Evolutionary conservation across 768 basidiomycete genomes (phyloP), one percentile per base, ranked within the genome.

Genomic region (Pleurotus salmoneostramineus): DNA sequence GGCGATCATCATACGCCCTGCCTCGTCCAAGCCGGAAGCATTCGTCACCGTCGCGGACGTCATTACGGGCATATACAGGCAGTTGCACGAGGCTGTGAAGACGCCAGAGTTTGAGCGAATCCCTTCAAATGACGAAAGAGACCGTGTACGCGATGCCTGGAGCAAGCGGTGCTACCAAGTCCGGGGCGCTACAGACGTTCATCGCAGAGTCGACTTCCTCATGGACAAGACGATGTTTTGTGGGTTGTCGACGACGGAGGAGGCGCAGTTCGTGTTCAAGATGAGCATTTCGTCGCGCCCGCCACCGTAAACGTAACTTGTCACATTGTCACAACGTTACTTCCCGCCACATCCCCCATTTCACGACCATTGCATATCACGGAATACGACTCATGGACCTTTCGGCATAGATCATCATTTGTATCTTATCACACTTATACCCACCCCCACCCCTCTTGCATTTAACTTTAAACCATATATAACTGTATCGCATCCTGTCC

Each of bases 201-300:
- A 62, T 21, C 68, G 69, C 31, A 67, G 79, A 36, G 73, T 82
- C 2, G 81, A 82, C 66, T 79, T 81, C 59, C 65, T 82, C 54
- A 64, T 69, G 49, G 72, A 68, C 4, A 66, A 65, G 1, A 69
- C 66, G 14, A 61, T 60, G n/a, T 77, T 79, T 62, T 63, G 67
- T 62, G 77, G 77, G 31, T 56, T 79, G n/a, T 69, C 72, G 0
- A 67, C 60, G 3, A 65, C 70, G 57, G 65, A 66, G 49, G 69
- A 73, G 58, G 40, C 59, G 1, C 71, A 72, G 0, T 67, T 73
- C 48, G 61, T 66, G 0, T 74, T 64, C 70, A 64, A 54, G 12
- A 58, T 70, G 34, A 46, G 40, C 45, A 52, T 67, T 35, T 62
- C 60, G 11, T 63, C 55, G 17, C n/a, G 10, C 6, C 21, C 17